These are phyloP conservation scores for Pseudopyricularia cyperi DNA, from an alignment of 2,329 filamentous ascomycete genomes.

Conservation along the genomic window DNA sequence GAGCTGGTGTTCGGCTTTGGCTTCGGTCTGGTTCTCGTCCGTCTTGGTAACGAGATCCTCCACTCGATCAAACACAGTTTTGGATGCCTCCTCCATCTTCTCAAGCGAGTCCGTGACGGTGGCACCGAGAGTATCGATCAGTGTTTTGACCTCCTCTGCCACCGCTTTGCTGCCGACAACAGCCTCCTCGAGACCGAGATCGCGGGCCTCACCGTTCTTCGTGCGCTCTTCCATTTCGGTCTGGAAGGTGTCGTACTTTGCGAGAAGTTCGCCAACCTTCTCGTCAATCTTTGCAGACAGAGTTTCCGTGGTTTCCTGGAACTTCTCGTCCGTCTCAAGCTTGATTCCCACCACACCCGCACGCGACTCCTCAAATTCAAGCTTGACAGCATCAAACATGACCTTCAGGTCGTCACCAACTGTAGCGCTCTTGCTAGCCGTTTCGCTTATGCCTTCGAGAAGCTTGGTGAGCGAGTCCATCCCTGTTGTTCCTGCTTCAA, in stretches of 20 bases:
- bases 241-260: conserved; percentile 82
- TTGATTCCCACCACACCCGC: conserved; percentile 68
- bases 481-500: conserved; percentile 61
- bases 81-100: conserved; percentile 77
- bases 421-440: conserved; percentile 41
- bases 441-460: conserved; percentile 53
- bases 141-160: conserved; percentile 74
- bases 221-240: conserved; percentile 59
- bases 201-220: conserved; percentile 60
- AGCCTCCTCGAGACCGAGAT: conserved; percentile 59
- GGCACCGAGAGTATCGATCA: conserved; percentile 73
- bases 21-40: conserved; percentile 61
- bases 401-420: conserved; percentile 54
- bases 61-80: conserved; percentile 71
- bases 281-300: conserved; percentile 46
- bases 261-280: conserved; percentile 62
- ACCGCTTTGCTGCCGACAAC: conserved; percentile 64
- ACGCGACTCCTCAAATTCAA: conserved; percentile 79
- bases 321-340: conserved; percentile 72
- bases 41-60: conserved; percentile 65
- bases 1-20: conserved; percentile 67
- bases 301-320: conserved; percentile 41
- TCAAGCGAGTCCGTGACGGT: conserved; percentile 73
- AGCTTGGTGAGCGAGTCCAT: conserved; percentile 62
- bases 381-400: conserved; percentile 62